A percentile compares a stretch with the other conserved stretches of the same genome.
phyloP scores from a whole-genome alignment of 1,284 basidiomycete genomes.

The Agaricales sp. region DNA sequence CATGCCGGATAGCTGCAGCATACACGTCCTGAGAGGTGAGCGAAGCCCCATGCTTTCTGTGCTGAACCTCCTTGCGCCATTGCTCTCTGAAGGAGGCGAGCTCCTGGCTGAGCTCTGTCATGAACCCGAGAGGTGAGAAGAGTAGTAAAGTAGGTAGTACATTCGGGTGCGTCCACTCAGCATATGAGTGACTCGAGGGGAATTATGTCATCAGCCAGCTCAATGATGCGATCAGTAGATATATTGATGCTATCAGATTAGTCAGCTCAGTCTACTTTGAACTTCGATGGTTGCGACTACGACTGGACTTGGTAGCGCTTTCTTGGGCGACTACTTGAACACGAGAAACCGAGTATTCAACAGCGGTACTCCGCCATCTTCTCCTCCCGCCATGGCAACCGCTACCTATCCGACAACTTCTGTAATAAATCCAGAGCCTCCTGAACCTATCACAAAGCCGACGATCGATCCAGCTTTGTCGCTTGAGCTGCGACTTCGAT shows the following conservation, averaged over 20 bases:
- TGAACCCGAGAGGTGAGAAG: not conserved
- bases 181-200: too few species aligned
- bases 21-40: too few species aligned
- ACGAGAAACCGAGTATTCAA: conserved; percentile 50
- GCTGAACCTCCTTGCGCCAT: not conserved
- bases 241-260: too few species aligned
- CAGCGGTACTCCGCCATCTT: conserved; percentile 52
- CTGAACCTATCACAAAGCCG: conserved; percentile 15
- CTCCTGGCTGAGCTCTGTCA: not conserved
- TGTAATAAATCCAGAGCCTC: conserved; percentile 3
- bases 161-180: not conserved
- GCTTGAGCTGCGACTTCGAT: conserved; percentile 60
- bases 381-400: conserved; percentile 36
- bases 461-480: conserved; percentile 54
- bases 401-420: conserved; percentile 11
- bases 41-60: not conserved
- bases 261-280: too few species aligned
- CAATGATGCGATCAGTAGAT: too few species aligned
- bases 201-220: too few species aligned
- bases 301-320: conserved; percentile 58
- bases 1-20: not conserved
- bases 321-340: conserved; percentile 65
- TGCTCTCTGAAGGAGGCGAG: not conserved
- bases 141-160: not conserved
- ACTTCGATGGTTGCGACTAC: not conserved